Evolutionary conservation across 352 stramenopile genomes (phyloP).

Genomic region (Phytophthora pistaciae): DNA sequence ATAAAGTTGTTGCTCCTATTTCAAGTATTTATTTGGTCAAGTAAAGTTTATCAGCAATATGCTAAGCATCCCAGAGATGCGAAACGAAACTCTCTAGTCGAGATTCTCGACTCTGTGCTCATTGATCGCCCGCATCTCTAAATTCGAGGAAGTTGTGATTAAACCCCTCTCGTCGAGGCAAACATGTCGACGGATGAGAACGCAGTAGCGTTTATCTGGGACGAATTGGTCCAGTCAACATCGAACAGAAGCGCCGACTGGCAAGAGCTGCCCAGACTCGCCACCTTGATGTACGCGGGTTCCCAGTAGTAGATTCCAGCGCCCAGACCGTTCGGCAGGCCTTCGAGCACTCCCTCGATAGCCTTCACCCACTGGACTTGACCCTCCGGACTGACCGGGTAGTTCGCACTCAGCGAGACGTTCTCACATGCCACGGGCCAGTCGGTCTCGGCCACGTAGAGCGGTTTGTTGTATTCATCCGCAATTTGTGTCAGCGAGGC

Average conservation of each 20-base stretch:
- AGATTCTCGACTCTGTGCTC: no score
- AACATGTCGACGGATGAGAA: slow-evolving; percentile 32
- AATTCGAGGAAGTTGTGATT: no score
- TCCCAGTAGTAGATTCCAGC: slow-evolving; percentile 49
- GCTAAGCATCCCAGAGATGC: no score
- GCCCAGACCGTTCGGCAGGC: slow-evolving; percentile 28
- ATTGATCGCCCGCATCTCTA: no score
- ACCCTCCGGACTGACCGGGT: slow-evolving; percentile 30
- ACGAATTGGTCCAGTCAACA: slow-evolving; percentile 38
- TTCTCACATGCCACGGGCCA: slow-evolving; percentile 35
- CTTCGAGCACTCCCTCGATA: slow-evolving; percentile 32
- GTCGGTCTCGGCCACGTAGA: slow-evolving; percentile 46
- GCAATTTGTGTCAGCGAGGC: no score
- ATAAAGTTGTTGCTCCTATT: no score
- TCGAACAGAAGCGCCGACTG: slow-evolving; percentile 42
- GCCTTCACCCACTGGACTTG: slow-evolving; percentile 39
- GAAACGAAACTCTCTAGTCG: no score
- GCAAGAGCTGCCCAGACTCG: slow-evolving; percentile 39
- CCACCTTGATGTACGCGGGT: slow-evolving; percentile 30
- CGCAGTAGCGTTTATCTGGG: slow-evolving; percentile 32
- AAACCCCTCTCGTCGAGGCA: not conserved
- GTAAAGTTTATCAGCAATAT: no score
- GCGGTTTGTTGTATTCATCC: slow-evolving; percentile 28
- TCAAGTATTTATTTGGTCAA: no score
- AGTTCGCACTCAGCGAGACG: slow-evolving; percentile 31